Evolutionary conservation across 306 rosid species (phyloP), one percentile per base, ranked within the genome.

Genomic region (Fragaria nilgerrensis): DNA sequence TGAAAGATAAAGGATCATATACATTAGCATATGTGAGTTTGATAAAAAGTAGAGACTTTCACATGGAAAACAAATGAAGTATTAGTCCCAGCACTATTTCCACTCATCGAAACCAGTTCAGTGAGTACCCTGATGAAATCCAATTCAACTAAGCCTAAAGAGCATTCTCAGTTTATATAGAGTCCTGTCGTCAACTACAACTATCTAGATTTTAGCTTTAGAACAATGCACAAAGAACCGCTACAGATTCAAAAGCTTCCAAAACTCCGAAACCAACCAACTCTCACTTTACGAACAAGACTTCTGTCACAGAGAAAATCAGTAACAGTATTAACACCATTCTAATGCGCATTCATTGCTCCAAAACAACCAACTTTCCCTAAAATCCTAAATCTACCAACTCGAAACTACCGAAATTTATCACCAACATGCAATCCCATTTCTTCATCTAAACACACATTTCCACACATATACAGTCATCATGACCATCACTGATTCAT

Each of bases 391-490:
- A 62, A 75, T 47, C 16, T 44, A 59, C 20, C 22, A 37, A 9
- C 36, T 37, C 4, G 4, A 64, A 63, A 52, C 39, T 25, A 58
- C 23, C 27, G 19, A n/a, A 71, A 2, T 19, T 12, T 25, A 3
- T 47, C 11, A 43, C 73, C 56, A 69, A n/a, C 76, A 70, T 59
- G 23, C 61, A 78, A 56, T 22, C 68, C 69, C 75, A 65, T 55
- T 65, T 67, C 43, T 52, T 53, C 62, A 53, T 19, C 74, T 32
- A 78, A 34, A 13, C 48, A 36, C 37, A 20, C 47, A 78, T 50
- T 50, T 50, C 9, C 9, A 16, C 55, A 67, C 44, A 5, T 14
- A 49, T 11, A 15, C 29, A 72, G 34, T 25, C 36, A 27, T 27
- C 44, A 32, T 32, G 5, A 32, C 36, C 36, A 32, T 32, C 36